Conservation (phyloP, 2,329 filamentous ascomycete genomes). For the Colletotrichum lupini region DNA sequence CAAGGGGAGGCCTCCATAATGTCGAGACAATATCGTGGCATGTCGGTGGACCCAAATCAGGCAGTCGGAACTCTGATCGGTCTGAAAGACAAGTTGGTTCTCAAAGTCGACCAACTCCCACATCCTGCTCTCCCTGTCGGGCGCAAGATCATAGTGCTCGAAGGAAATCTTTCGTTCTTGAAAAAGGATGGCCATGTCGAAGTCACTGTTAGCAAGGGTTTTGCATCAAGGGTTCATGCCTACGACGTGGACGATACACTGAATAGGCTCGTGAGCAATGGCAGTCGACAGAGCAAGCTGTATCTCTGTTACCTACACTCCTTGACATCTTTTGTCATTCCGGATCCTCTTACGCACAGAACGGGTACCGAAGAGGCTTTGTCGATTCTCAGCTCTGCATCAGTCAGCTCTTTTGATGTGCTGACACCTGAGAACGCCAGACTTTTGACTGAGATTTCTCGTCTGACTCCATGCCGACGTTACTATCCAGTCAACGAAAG, state of each 20-base stretch:
- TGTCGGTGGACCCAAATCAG: constrained; percentile 59
- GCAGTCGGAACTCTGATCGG: constrained; percentile 60
- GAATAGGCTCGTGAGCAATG: constrained; percentile 62
- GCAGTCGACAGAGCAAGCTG: constrained; percentile 62
- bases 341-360: constrained; percentile 57
- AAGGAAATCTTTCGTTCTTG: constrained; percentile 30
- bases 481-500: constrained; percentile 56
- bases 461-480: constrained; percentile 52
- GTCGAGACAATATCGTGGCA: constrained; percentile 62
- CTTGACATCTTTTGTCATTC: constrained; percentile 61
- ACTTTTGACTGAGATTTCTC: constrained; percentile 50
- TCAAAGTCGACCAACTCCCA: constrained; percentile 43
- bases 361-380: constrained; percentile 68
- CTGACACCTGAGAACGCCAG: constrained; percentile 49
- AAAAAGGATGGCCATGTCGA: constrained; percentile 44
- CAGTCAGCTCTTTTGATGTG: constrained; percentile 57
- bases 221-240: constrained; percentile 44
- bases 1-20: constrained; percentile 40
- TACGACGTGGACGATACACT: constrained; percentile 63
- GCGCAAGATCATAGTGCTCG: constrained; percentile 40
- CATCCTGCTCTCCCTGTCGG: constrained; percentile 53
- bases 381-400: constrained; percentile 57
- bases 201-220: constrained; percentile 46
- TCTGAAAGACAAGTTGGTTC: constrained; percentile 59
- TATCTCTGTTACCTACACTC: constrained; percentile 65